Evolutionary conservation across 306 rosid genomes (phyloP), one percentile per base, ranked within the genome.

Genomic region (Prunus fruticosa): DNA sequence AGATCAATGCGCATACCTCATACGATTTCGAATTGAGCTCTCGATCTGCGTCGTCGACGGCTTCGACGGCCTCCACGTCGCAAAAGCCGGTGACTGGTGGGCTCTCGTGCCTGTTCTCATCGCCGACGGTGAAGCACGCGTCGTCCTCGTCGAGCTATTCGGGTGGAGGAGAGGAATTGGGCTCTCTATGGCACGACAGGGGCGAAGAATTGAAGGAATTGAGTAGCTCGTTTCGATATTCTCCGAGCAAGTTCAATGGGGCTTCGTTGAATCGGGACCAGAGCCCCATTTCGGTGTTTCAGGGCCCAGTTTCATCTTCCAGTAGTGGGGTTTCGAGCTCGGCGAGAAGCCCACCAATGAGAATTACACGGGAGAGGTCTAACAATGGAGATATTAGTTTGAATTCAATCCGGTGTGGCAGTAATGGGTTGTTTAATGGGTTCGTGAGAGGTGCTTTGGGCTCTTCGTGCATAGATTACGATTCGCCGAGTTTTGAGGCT

Each of bases 221-320:
- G 28, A 76, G 93, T 14, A 82, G 96, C 82, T 89, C 98, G 6
- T 95, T 89, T 52, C 88, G 93, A 1, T 92, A 87, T 77, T 87
- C 93, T 20, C 87, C 88, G 25, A 78, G 85, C 50, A 92, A 96
- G 72, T 84, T 91, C 20, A 62, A 71, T 27, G 95, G 90, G 46
- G 74, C 88, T 52, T 85, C 83, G 4, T 84, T 88, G 91, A 90
- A 88, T 53, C 74, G 89, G 74, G 98, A 92, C 47, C 91, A 87
- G 83, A 96, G 99, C 81, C 99, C 97, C 0, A 90, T 92, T 15
- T 96, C 98, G 14, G 99, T 92, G 68, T 91, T 92, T 46, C 96
- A 96, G 51, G 95, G 97, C 4, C 98, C 99, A 0, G 88, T 92
- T 78, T 95, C 97, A 51, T 86, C 94, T 47, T 77, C 88, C 73